Base-by-base conservation (phyloP, 306 rosid genomes). In the Cucurbita ficifolia region DNA sequence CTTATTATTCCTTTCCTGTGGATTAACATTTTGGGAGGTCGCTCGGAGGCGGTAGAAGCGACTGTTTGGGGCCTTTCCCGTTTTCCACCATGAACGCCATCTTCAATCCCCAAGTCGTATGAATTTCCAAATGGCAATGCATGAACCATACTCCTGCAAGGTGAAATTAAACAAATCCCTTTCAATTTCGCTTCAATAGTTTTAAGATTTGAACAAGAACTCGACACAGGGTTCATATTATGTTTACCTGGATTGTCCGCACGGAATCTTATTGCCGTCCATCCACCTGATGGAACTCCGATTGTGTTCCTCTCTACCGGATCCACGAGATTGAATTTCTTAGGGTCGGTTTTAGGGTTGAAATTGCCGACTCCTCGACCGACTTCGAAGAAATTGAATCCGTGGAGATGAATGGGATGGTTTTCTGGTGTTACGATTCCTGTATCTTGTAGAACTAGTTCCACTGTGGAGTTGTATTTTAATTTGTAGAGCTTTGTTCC, bases 61-160 rank as follows among this genome's bases (percentile, higher is more conserved):
- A 83, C 64, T 93, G 79, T 35, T 79, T 82, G 36, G 92, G 86
- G 58, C 97, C 96, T 74, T 87, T 88, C 0, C 98, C 98, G 68
- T 90, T 90, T 29, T 92, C 96, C 79, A 92, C 98, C 83, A 92
- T 76, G 80, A 93, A 93, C 1, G 98, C 96, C 98, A 93, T 93
- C 87, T 93, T 90, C 68, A 93, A 86, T 3, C 98, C 98, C 98
- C 98, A 88, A 42, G 98, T 83, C 57, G 98, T 90, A 60, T 92
- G 98, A 45, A 87, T 86, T 75, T 92, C 98, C 83, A 92, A 75
- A 80, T 92, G 98, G 42, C 98, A 92, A 52, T 92, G 98, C 88
- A 92, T 4, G 81, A 92, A 92, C 98, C 98, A 92, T 10, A 90
- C 91, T 54, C 98, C 98, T 92, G 42, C n/a, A 43, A 33, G 55